These are phyloP conservation scores for Pseudopyrenochaeta lycopersici DNA, from an alignment of 2,329 filamentous ascomycete species.

Conservation along the genomic window DNA sequence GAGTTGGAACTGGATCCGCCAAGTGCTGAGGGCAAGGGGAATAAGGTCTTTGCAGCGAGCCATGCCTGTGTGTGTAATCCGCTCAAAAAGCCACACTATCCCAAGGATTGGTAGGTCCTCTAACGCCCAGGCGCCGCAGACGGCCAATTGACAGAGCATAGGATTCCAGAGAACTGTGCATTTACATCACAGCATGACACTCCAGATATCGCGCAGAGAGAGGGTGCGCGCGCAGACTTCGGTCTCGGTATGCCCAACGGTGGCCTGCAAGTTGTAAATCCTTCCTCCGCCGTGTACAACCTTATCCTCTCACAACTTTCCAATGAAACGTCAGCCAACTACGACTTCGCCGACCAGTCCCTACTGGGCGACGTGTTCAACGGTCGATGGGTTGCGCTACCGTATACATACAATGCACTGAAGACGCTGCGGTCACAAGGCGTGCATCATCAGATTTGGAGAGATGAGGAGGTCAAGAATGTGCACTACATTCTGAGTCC, in stretches of 20 bases:
- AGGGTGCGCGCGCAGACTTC: conserved; percentile 59
- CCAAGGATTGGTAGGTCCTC: conserved; percentile 68
- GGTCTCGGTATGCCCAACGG: conserved; percentile 69
- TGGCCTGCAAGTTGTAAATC: conserved; percentile 69
- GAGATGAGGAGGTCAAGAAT: conserved; percentile 68
- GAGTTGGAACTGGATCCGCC: conserved; percentile 75
- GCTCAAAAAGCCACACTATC: conserved; percentile 79
- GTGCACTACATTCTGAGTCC: conserved; percentile 69
- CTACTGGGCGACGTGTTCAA: conserved; percentile 66
- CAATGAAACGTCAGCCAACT: conserved; percentile 56
- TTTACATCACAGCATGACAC: conserved; percentile 66
- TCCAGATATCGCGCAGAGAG: conserved; percentile 61
- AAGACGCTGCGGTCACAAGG: conserved; percentile 66
- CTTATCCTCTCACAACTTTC: conserved; percentile 59
- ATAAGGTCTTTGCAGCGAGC: conserved; percentile 79
- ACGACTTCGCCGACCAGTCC: conserved; percentile 69
- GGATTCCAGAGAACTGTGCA: conserved; percentile 67
- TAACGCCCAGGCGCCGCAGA: not conserved
- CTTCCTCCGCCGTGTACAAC: conserved; percentile 62
- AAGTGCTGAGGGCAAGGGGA: conserved; percentile 60
- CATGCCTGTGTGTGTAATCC: conserved; percentile 91
- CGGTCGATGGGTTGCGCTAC: conserved; percentile 66
- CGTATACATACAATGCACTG: conserved; percentile 69
- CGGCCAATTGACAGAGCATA: not conserved
- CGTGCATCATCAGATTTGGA: conserved; percentile 68